Conservation (phyloP, 305 asterid genomes). For the Ruellia speciosa region DNA sequence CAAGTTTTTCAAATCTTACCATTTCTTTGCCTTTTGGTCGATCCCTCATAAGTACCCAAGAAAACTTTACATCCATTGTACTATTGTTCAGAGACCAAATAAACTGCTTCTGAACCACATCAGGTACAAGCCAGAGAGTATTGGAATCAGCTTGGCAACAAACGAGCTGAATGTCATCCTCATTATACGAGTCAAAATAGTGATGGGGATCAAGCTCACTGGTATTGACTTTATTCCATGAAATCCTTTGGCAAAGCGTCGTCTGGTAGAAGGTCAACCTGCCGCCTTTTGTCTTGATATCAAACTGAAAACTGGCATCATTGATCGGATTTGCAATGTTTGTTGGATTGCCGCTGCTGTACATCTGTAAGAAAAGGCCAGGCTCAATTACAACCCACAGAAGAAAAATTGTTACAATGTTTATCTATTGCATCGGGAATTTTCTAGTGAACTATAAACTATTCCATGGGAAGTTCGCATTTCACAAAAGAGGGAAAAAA, state of each 20-base stretch:
- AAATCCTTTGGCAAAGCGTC: constrained; percentile 73
- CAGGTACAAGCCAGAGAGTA: constrained; percentile 78
- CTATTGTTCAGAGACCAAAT: constrained; percentile 39
- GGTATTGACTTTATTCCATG: constrained; percentile 54
- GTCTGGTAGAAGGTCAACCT: constrained; percentile 78
- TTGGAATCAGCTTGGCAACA: constrained; percentile 90
- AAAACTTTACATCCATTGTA: constrained; percentile 56
- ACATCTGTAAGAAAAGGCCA: constrained; percentile 54
- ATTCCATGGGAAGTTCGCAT: background rate
- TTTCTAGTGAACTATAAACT: too few species aligned
- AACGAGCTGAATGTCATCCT: constrained; percentile 75
- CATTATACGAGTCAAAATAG: constrained; percentile 57
- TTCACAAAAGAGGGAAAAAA: background rate
- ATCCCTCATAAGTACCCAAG: constrained; percentile 86
- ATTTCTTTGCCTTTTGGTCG: constrained; percentile 91
- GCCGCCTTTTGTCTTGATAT: constrained; percentile 72
- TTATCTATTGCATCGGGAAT: background rate
- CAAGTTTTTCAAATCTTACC: constrained; percentile 66
- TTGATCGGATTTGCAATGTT: constrained; percentile 93
- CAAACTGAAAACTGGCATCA: constrained; percentile 80
- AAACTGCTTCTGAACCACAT: constrained; percentile 64
- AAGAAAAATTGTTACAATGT: background rate
- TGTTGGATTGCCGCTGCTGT: constrained; percentile 97
- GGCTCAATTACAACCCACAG: background rate
- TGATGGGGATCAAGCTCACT: constrained; percentile 53